phyloP scores from a whole-genome alignment of 2,329 filamentous ascomycete species.

The Claviceps sp. region DNA sequence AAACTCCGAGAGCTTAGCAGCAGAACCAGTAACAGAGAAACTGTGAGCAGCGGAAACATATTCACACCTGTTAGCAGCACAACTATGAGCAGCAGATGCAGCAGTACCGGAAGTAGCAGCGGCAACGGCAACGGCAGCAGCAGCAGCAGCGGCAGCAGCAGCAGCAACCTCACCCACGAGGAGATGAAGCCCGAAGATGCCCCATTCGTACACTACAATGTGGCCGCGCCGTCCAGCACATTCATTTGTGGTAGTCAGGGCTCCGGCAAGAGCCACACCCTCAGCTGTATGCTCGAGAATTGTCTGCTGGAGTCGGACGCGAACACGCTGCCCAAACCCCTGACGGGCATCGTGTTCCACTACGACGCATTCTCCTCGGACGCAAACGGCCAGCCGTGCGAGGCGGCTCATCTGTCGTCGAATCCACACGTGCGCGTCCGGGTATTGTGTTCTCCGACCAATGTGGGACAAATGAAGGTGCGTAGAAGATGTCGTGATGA shows the following conservation, averaged over 20 bases:
- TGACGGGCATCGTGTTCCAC: slow-evolving; percentile 51
- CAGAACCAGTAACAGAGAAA: neutral
- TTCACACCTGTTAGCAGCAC: too few species aligned
- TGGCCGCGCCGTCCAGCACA: slow-evolving; percentile 37
- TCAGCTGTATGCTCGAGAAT: slow-evolving; percentile 43
- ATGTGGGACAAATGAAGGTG: slow-evolving; percentile 26
- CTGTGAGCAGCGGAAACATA: too few species aligned
- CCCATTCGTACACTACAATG: slow-evolving; percentile 30
- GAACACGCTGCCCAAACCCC: slow-evolving; percentile 33
- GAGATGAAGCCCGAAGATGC: slow-evolving; percentile 5
- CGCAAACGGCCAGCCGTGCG: slow-evolving; percentile 36
- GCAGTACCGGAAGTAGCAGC: neutral
- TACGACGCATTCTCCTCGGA: slow-evolving; percentile 44
- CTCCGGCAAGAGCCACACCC: slow-evolving; percentile 49
- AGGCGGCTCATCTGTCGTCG: slow-evolving; percentile 43
- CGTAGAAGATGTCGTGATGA: neutral
- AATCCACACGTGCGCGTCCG: slow-evolving; percentile 29
- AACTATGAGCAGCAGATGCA: too few species aligned
- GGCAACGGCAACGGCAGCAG: neutral
- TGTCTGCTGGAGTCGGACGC: slow-evolving; percentile 34
- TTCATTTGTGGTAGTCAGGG: slow-evolving; percentile 55
- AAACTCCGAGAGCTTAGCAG: neutral
- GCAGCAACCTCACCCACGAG: neutral
- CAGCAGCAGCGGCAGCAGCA: neutral
- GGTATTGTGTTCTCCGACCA: slow-evolving; percentile 42